Base-by-base conservation (phyloP, 192 early-diverging fungal species). In the Entrophospora sp. region DNA sequence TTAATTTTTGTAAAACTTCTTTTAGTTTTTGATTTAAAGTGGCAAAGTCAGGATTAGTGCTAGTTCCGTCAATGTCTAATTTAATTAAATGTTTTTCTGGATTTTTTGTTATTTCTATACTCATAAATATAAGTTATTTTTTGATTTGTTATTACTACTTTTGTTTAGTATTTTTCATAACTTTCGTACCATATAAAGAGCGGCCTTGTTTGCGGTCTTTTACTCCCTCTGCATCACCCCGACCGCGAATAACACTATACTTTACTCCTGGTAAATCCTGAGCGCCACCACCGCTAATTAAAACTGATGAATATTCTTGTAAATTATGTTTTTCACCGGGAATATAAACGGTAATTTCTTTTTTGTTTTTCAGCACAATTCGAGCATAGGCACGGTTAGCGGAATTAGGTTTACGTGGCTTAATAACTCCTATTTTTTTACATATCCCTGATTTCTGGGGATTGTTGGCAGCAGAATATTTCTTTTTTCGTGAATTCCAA, bases 381-480 rank as follows among this genome's bases (percentile, higher is more conserved):
- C 91, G 83, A 25, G 87, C 89, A 38, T 95, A 92, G 72, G 95
- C 94, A 67, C 96, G 89, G 73, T 89, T 88, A 32, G 96, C 96
- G 35, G 96, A 98, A 78, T 98, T 98, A 71, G 96, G 96, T 75
- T 98, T 98, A 78, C 94, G 94, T 61, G 96, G 96, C 74, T 95
- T 97, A 49, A 90, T 89, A 2, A 87, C 93, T 69, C 93, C 97
- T 4, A 98, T 91, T 71, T 97, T 96, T 69, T 92, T 77, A 69
- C 94, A 97, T 10, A 98, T 93, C 35, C 95, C 96, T 61, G 92
- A 90, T 66, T 89, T 87, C 75, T 96, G 93, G 36, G n/a, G n/a
- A n/a, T n/a, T n/a, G n/a, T n/a, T n/a, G n/a, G n/a, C n/a, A n/a
- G n/a, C n/a, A n/a, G n/a, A n/a, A n/a, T n/a, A n/a, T n/a, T n/a